Evolutionary conservation across 192 early-diverging fungal species (phyloP).

Genomic region (Coemansia sp.): DNA sequence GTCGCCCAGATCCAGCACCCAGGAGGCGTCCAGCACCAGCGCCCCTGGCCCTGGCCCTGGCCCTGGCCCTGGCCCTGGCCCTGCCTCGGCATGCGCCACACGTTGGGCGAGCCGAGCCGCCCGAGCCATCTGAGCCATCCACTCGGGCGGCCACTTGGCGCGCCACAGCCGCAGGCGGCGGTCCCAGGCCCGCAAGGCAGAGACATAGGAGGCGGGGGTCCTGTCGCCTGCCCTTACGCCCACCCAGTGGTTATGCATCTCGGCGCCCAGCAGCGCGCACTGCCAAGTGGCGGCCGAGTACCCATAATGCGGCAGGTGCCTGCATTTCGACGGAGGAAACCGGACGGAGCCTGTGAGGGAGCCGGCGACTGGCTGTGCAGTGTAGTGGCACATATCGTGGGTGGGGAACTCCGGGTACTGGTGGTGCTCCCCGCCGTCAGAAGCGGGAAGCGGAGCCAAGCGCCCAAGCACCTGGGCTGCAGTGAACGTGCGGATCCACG

Average conservation of each 20-base stretch:
- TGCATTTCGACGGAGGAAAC: slow-evolving; percentile 4
- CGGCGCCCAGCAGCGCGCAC: slow-evolving; percentile 14
- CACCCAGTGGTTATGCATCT: slow-evolving; percentile 22
- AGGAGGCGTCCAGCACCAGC: background rate
- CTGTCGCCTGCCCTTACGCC: slow-evolving; percentile 5
- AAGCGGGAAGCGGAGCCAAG: background rate
- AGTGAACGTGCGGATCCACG: slow-evolving; percentile 19
- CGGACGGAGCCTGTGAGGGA: background rate
- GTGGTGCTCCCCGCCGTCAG: background rate
- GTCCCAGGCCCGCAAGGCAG: slow-evolving; percentile 19
- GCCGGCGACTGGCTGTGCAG: slow-evolving; percentile 15
- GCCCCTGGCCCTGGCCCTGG: too few relatives aligned
- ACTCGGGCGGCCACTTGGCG: slow-evolving; percentile 17
- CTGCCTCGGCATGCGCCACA: background rate
- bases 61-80: too few relatives aligned
- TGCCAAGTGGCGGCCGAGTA: slow-evolving; percentile 24
- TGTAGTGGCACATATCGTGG: slow-evolving; percentile 38
- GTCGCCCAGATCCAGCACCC: background rate
- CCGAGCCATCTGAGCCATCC: slow-evolving; percentile 18
- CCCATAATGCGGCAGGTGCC: background rate
- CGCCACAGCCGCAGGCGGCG: slow-evolving; percentile 11
- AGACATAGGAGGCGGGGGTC: slow-evolving; percentile 10
- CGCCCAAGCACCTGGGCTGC: slow-evolving; percentile 26
- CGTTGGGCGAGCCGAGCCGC: background rate
- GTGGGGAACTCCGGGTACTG: slow-evolving; percentile 19